A percentile compares a stretch with the other conserved stretches of the same genome.
These are phyloP conservation scores for Fusarium incarnatum DNA, from an alignment of 2,329 filamentous ascomycete genomes.

Conservation along the genomic window DNA sequence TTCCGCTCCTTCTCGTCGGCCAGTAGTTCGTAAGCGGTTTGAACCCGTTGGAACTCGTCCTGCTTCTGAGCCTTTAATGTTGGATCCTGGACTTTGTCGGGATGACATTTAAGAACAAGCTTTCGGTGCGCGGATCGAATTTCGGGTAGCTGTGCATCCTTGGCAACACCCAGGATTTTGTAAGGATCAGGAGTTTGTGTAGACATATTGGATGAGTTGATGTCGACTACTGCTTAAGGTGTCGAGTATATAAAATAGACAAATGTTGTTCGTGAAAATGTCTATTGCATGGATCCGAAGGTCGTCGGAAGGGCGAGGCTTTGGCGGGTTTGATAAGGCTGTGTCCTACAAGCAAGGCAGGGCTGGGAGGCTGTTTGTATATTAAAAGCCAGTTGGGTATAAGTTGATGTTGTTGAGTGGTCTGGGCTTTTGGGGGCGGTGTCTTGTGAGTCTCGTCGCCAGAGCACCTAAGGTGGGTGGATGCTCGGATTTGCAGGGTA, in stretches of 20 bases:
- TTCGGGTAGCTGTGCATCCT: constrained; percentile 74
- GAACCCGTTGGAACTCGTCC: constrained; percentile 90
- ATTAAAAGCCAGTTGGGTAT: constrained; percentile 41
- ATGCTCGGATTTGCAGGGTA: constrained; percentile 43
- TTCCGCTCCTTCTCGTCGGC: constrained; percentile 78
- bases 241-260: constrained; percentile 34
- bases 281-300: constrained; percentile 45
- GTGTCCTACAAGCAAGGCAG: constrained; percentile 35
- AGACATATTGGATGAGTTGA: constrained; percentile 54
- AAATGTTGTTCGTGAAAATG: constrained; percentile 22
- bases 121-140: constrained; percentile 88
- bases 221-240: constrained; percentile 22
- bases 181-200: constrained; percentile 80
- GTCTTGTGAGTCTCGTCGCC: constrained; percentile 45
- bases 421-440: constrained; percentile 46
- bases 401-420: constrained; percentile 42
- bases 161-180: constrained; percentile 77
- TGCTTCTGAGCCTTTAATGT: constrained; percentile 81
- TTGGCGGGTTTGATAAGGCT: constrained; percentile 39
- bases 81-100: constrained; percentile 88
- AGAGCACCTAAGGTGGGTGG: constrained; percentile 40
- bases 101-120: constrained; percentile 87
- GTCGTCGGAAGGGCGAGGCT: constrained; percentile 42
- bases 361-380: constrained; percentile 42
- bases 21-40: constrained; percentile 92